Conservation (phyloP, 805 yeast species). For the Candida ovalis region DNA sequence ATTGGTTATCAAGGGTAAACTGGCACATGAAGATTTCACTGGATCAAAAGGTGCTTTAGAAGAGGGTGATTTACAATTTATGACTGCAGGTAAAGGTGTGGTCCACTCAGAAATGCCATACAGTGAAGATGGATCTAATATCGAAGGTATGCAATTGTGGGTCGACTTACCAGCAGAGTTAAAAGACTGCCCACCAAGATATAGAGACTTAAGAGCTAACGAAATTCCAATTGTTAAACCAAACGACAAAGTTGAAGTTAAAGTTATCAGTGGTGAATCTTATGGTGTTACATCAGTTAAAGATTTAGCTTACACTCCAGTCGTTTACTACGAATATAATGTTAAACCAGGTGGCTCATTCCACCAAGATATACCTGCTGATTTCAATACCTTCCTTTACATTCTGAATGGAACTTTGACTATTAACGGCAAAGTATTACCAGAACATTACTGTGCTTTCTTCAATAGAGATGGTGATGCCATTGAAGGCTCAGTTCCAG, state of each 20-base stretch:
- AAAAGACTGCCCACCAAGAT: conserved; percentile 66
- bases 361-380: conserved; percentile 52
- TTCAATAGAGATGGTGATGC: conserved; percentile 68
- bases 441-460: conserved; percentile 51
- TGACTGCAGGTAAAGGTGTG: conserved; percentile 90
- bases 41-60: conserved; percentile 74
- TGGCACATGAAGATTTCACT: conserved; percentile 84
- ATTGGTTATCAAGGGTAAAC: conserved; percentile 56
- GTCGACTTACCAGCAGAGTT: conserved; percentile 69
- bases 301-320: conserved; percentile 80
- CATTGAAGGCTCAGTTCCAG: conserved; percentile 51
- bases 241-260: conserved; percentile 58
- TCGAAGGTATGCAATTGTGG: conserved; percentile 80
- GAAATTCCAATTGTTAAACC: conserved; percentile 72
- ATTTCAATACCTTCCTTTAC: conserved; percentile 69
- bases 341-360: conserved; percentile 64
- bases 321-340: conserved; percentile 64
- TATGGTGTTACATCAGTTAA: conserved; percentile 71
- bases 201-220: conserved; percentile 65
- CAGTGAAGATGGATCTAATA: conserved; percentile 43
- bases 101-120: conserved; percentile 88
- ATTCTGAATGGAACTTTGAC: conserved; percentile 56
- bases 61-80: conserved; percentile 85
- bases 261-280: conserved; percentile 73
- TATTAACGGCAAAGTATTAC: conserved; percentile 40